Percentiles rank a stretch among this genome's conserved stretches.
These are phyloP conservation scores for Telfairia occidentalis DNA, from an alignment of 331 rosid species.

Conservation along the genomic window DNA sequence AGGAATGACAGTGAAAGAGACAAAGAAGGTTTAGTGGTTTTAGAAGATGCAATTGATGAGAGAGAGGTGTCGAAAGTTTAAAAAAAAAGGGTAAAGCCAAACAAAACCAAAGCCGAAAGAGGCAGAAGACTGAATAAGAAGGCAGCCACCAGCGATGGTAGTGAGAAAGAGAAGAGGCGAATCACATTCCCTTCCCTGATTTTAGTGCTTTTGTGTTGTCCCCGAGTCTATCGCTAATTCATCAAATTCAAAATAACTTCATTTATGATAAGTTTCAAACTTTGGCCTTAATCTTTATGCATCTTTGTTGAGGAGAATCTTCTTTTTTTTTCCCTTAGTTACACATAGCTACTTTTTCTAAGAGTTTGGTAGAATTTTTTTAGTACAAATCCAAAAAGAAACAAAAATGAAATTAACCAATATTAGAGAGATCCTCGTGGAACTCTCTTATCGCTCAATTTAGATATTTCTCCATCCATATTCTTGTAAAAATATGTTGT, in stretches of 20 bases:
- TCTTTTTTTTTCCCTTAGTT: too few species aligned
- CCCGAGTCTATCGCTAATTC: background rate
- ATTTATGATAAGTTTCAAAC: background rate
- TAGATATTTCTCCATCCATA: too few species aligned
- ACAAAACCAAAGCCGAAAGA: background rate
- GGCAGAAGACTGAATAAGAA: background rate
- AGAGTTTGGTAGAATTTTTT: too few species aligned
- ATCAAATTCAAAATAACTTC: background rate
- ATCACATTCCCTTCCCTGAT: constrained; percentile 14
- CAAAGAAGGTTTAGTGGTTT: constrained; percentile 23
- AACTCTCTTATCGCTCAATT: too few species aligned
- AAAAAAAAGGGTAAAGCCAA: constrained; percentile 11
- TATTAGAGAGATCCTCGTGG: too few species aligned
- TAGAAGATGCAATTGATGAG: constrained; percentile 14
- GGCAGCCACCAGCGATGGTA: background rate
- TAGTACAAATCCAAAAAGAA: too few species aligned
- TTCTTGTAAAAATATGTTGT: too few species aligned
- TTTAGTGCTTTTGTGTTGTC: constrained; percentile 2
- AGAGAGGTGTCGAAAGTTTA: constrained; percentile 9
- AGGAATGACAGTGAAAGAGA: constrained; percentile 25
- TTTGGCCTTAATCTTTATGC: too few species aligned
- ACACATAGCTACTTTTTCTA: too few species aligned
- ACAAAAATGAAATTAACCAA: too few species aligned
- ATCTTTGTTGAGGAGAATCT: too few species aligned
- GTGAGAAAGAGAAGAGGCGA: background rate